Evolutionary conservation across 768 basidiomycete species (phyloP), one percentile per base, ranked within the genome.

Genomic region (Mycena belliarum): DNA sequence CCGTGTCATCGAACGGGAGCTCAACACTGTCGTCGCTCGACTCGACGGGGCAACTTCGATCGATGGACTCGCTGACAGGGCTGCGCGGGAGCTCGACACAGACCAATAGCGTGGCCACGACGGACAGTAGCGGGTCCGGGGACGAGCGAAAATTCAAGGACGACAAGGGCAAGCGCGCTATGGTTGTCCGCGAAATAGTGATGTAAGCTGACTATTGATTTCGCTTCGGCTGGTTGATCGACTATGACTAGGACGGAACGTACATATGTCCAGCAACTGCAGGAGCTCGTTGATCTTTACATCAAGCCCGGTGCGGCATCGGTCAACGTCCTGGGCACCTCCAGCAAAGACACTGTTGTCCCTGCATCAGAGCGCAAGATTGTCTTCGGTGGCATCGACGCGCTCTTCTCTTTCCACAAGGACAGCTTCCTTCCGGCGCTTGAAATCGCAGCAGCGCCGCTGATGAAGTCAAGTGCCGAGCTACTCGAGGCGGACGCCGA

Each of bases 211-310:
- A 21, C 45, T 10, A 10, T 40, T 32, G 57, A 33, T 4, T 14
- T 26, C 52, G 58, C 66, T n/a, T n/a, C n/a, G n/a, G 55, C 49
- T 68, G 26, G 68, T 60, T 64, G 54, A 49, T n/a, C n/a, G n/a
- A n/a, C n/a, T 58, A 7, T 55, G n/a, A 63, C 33, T 67, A 93
- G 93, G 66, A 98, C 96, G 42, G 97, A 99, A 73, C 82, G 90
- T 59, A 94, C 95, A 2, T 99, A 99, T 72, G 92, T 96, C 59
- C 89, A 89, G 62, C 91, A 93, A n/a, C 75, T 99, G 29, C 88
- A 92, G 67, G 96, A 97, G 71, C 84, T 99, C 10, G 87, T 95
- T 48, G 91, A 93, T 57, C 96, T 99, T 49, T 99, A 98, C 69
- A 91, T 98, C 74, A 89, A 86, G 68, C 94, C 95, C 42, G 88